Evolutionary conservation across 441 rosid genomes (phyloP).

Genomic region (Flueggea neowawraea): DNA sequence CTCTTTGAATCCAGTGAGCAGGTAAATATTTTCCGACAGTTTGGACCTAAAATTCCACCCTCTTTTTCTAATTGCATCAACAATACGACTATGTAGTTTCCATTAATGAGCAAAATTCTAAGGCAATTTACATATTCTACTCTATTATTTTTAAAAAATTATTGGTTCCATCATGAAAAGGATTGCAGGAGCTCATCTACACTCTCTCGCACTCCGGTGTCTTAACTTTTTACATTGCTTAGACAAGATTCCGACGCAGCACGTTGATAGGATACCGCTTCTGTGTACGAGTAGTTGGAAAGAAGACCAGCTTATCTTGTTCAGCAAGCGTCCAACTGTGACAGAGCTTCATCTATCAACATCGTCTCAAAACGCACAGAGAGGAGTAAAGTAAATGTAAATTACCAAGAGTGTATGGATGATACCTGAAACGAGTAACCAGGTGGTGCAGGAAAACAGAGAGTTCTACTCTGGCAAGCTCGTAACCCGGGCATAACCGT

Average conservation of each 20-base stretch:
- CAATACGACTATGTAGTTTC: no score
- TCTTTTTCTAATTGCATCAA: no score
- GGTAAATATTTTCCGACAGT: no score
- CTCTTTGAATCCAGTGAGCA: no score
- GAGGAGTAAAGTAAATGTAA: not conserved
- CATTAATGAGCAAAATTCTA: no score
- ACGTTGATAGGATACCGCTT: slow-evolving; percentile 82
- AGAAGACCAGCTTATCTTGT: slow-evolving; percentile 84
- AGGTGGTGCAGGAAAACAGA: slow-evolving; percentile 89
- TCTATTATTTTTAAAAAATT: no score
- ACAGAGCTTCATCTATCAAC: not conserved
- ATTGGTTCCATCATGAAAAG: no score
- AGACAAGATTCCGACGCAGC: slow-evolving; percentile 31
- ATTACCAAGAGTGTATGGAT: no score
- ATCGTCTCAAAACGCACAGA: not conserved
- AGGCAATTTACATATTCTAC: no score
- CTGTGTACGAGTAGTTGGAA: slow-evolving; percentile 91
- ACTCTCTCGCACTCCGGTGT: not conserved
- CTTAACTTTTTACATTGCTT: slow-evolving; percentile 20
- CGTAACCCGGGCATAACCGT: slow-evolving; percentile 88
- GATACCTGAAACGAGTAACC: slow-evolving; percentile 83
- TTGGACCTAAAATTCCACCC: no score
- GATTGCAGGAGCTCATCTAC: not conserved
- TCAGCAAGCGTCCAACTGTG: slow-evolving; percentile 90
- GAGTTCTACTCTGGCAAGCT: slow-evolving; percentile 87